Evolutionary conservation across 352 stramenopile genomes (phyloP).

Genomic region (Globisporangium emineosum): DNA sequence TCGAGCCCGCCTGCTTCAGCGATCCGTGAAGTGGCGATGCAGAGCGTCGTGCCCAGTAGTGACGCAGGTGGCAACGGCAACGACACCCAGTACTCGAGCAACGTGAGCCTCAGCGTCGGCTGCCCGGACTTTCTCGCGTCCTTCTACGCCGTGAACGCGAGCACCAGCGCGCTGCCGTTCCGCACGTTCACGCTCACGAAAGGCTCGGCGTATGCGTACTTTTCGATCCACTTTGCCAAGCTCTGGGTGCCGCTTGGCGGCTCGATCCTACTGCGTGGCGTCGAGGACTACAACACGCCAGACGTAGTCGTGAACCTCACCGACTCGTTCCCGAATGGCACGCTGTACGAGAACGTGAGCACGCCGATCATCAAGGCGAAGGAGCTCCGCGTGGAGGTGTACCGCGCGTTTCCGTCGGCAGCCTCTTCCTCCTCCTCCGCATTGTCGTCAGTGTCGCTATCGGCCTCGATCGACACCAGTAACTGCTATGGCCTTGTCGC

Average conservation of each 20-base stretch:
- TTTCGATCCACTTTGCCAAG: conserved; percentile 45
- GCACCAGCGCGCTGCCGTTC: conserved; percentile 27
- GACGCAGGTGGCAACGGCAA: neutral
- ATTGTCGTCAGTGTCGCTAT: neutral
- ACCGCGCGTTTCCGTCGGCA: conserved; percentile 22
- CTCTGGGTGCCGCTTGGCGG: conserved; percentile 40
- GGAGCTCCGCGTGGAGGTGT: conserved; percentile 57
- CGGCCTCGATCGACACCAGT: neutral
- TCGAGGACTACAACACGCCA: conserved; percentile 36
- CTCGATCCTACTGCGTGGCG: conserved; percentile 40
- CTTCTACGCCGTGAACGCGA: conserved; percentile 37
- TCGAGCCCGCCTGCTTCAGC: neutral
- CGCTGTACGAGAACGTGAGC: conserved; percentile 24
- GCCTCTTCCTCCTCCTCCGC: neutral
- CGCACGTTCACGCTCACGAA: conserved; percentile 52
- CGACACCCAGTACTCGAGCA: neutral
- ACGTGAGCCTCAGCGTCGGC: conserved; percentile 33
- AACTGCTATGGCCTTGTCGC: conserved; percentile 58
- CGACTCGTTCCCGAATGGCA: conserved; percentile 26
- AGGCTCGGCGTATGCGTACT: conserved; percentile 45
- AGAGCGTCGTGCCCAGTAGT: neutral
- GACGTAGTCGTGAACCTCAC: conserved; percentile 46
- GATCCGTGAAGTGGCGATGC: neutral
- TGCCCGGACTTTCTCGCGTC: conserved; percentile 48
- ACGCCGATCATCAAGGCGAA: conserved; percentile 39